These are phyloP conservation scores for Umbelopsis isabellina DNA, from an alignment of 192 early-diverging fungal genomes.

Conservation along the genomic window DNA sequence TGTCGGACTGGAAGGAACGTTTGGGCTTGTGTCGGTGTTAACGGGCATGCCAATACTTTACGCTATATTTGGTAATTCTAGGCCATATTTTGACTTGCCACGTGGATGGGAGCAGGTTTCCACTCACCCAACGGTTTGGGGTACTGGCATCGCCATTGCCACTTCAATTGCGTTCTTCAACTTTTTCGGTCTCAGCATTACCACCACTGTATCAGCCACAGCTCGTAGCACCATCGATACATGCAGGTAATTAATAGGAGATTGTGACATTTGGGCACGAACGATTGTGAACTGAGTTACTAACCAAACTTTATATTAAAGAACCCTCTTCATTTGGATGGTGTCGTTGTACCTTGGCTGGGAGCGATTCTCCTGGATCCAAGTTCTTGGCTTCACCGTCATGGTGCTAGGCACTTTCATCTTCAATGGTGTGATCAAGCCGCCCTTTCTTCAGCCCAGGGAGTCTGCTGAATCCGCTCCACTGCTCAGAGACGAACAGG, in stretches of 20 bases:
- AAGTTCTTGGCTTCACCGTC: slow-evolving; percentile 84
- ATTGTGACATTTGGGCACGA: neutral
- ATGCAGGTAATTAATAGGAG: slow-evolving; percentile 58
- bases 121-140: slow-evolving; percentile 65
- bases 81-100: slow-evolving; percentile 82
- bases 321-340: slow-evolving; percentile 95
- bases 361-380: slow-evolving; percentile 90
- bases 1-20: slow-evolving; percentile 92
- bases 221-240: slow-evolving; percentile 95
- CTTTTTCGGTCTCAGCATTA: slow-evolving; percentile 93
- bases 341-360: slow-evolving; percentile 88
- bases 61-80: slow-evolving; percentile 61
- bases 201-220: slow-evolving; percentile 84
- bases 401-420: slow-evolving; percentile 85
- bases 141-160: slow-evolving; percentile 78
- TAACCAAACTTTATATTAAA: slow-evolving; percentile 4
- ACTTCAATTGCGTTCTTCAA: slow-evolving; percentile 96
- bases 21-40: slow-evolving; percentile 78
- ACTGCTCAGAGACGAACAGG: slow-evolving; percentile 7
- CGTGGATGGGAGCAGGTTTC: slow-evolving; percentile 75
- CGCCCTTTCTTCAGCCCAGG: slow-evolving; percentile 25
- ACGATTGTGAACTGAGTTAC: slow-evolving; percentile 6
- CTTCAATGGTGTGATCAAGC: slow-evolving; percentile 81
- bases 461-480: slow-evolving; percentile 4
- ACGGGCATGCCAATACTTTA: slow-evolving; percentile 78